A percentile compares a stretch with the other conserved stretches of the same genome.
Evolutionary conservation across 2,329 filamentous ascomycete species (phyloP).

Genomic region (Seiridium unicorne): DNA sequence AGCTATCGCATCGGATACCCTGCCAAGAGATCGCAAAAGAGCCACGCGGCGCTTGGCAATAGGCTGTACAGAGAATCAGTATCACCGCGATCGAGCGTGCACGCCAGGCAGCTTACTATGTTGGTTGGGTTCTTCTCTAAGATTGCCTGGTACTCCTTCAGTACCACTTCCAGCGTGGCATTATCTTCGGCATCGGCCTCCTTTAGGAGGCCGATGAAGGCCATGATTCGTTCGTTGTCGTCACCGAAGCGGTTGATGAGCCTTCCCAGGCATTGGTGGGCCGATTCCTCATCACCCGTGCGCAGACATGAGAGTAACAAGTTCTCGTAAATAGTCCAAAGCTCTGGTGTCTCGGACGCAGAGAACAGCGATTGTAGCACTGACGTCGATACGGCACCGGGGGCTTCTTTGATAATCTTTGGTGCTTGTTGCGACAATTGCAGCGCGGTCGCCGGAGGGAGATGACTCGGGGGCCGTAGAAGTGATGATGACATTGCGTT

Average conservation of each 20-base stretch:
- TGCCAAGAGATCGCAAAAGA: slow-evolving; percentile 72
- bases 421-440: slow-evolving; percentile 62
- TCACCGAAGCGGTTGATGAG: slow-evolving; percentile 79
- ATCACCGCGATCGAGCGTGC: neutral
- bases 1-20: slow-evolving; percentile 68
- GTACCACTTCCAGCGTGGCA: slow-evolving; percentile 63
- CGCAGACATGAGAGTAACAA: slow-evolving; percentile 80
- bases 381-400: slow-evolving; percentile 54
- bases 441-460: slow-evolving; percentile 55
- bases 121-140: slow-evolving; percentile 74
- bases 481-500: slow-evolving; percentile 37
- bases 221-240: slow-evolving; percentile 83
- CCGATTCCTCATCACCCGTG: slow-evolving; percentile 77
- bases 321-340: slow-evolving; percentile 86
- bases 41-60: slow-evolving; percentile 83
- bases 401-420: slow-evolving; percentile 50
- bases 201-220: slow-evolving; percentile 76
- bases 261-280: slow-evolving; percentile 71
- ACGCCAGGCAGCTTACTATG: slow-evolving; percentile 57
- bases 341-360: slow-evolving; percentile 68
- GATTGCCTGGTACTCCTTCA: slow-evolving; percentile 76
- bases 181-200: slow-evolving; percentile 75
- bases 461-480: slow-evolving; percentile 54
- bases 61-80: slow-evolving; percentile 48
- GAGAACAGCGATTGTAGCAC: slow-evolving; percentile 52